phyloP scores from a whole-genome alignment of 2,329 filamentous ascomycete genomes.

The Macrophomina tecta region DNA sequence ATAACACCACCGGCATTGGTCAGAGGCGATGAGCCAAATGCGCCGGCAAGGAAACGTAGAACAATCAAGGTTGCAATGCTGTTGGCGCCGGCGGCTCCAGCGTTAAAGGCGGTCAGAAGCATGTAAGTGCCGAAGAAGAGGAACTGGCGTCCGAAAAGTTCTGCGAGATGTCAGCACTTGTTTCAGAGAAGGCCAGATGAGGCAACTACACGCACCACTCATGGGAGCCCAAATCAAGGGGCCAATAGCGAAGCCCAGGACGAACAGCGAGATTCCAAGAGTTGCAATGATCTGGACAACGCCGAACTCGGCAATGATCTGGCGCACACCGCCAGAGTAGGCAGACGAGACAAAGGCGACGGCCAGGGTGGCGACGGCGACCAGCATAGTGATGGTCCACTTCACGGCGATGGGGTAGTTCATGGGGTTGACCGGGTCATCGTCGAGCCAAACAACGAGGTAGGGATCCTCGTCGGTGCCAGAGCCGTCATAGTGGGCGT shows the following conservation, averaged over 20 bases:
- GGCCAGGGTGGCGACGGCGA: constrained; percentile 70
- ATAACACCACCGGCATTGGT: constrained; percentile 56
- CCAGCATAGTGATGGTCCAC: constrained; percentile 68
- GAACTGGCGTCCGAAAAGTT: constrained; percentile 61
- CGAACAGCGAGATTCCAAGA: constrained; percentile 69
- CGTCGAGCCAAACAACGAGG: constrained; percentile 69
- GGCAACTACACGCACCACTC: constrained; percentile 27
- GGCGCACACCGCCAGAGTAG: constrained; percentile 63
- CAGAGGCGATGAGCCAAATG: constrained; percentile 51
- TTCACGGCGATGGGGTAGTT: constrained; percentile 63
- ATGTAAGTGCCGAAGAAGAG: constrained; percentile 46
- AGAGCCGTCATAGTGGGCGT: constrained; percentile 50
- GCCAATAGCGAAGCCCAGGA: constrained; percentile 63
- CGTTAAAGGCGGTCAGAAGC: constrained; percentile 49
- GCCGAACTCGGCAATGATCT: constrained; percentile 63
- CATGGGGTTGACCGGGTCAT: constrained; percentile 72
- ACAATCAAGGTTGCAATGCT: constrained; percentile 53
- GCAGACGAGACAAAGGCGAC: constrained; percentile 74
- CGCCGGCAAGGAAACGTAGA: constrained; percentile 53
- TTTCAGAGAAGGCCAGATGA: neutral
- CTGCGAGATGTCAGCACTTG: constrained; percentile 37
- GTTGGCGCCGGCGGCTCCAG: constrained; percentile 50
- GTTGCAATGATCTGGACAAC: constrained; percentile 61
- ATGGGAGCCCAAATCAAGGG: constrained; percentile 69
- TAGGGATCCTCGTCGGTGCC: constrained; percentile 73